These are phyloP conservation scores for Glomus cerebriforme DNA, from an alignment of 192 early-diverging fungal genomes.

Conservation along the genomic window DNA sequence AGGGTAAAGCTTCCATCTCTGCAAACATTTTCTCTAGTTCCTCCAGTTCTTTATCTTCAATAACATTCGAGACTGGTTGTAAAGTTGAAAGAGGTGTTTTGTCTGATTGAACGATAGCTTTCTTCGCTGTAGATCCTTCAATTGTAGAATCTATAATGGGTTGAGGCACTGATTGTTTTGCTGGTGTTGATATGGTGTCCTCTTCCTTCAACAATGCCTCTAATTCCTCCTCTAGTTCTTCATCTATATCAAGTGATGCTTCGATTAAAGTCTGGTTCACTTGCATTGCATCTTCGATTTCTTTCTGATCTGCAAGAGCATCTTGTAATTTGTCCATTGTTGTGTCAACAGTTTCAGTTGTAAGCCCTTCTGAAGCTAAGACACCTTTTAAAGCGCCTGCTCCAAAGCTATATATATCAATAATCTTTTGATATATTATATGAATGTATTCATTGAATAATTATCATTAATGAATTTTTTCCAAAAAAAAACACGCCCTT, in stretches of 20 bases:
- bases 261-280: conserved; percentile 38
- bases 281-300: conserved; percentile 61
- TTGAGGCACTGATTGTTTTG: not conserved
- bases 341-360: conserved; percentile 52
- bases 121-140: not conserved
- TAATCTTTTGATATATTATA: conserved; percentile 41
- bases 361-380: conserved; percentile 46
- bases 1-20: not conserved
- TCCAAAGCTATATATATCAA: conserved; percentile 62
- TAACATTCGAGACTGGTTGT: too few species aligned
- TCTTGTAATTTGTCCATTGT: conserved; percentile 65
- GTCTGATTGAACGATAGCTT: not conserved
- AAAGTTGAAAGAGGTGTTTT: too few species aligned
- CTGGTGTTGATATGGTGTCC: not conserved
- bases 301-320: conserved; percentile 58
- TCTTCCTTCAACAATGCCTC: conserved; percentile 5
- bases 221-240: conserved; percentile 31
- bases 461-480: not conserved
- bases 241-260: conserved; percentile 12
- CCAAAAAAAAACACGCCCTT: not conserved
- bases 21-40: not conserved
- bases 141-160: not conserved
- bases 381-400: conserved; percentile 55
- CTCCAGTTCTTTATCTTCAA: not conserved
- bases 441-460: not conserved